Evolutionary conservation across 139 green algal species (phyloP), one percentile per base, ranked within the genome.

Genomic region (Coelastrella sp.): DNA sequence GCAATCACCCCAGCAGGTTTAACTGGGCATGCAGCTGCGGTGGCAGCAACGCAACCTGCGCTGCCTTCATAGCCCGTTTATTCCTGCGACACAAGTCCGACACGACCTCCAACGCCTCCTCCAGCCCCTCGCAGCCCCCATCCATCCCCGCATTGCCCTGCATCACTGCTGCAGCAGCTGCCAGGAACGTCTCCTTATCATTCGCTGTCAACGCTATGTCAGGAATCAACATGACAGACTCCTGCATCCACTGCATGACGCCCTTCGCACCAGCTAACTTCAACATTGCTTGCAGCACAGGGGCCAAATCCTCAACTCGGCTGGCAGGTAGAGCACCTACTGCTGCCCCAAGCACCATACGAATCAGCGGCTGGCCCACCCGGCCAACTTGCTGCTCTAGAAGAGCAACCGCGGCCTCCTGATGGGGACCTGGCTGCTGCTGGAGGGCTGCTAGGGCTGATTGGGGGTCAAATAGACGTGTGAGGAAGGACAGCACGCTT

Each of bases 11-110:
- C 81, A 47, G 4, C 2, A 88, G 65, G 16, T 73, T 76, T n/a
- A 92, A 61, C 56, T 73, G 65, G 22, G 56, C 83, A 68, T 95
- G 93, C 80, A 97, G 91, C 87, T 96, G 92, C 5, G 79, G 80
- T 17, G 96, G 95, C 87, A 97, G 87, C 90, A 98, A 84, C 14
- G 94, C 95, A 4, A 74, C 56, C 90, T 95, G 92, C n/a, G 93
- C 94, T 23, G 93, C 90, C 73, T 92, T 79, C 57, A 81, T 83
- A 20, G 91, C 84, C 5, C 94, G 91, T 54, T 88, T 88, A 88
- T 96, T 96, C 58, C 96, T 93, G 65, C 96, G 83, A 75, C 93
- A 96, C 83, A 96, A 80, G 57, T 98, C 96, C 5, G 92, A 93
- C 56, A 97, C 84, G 32, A 96, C 95, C 54, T 94, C 91, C 32